Percentiles rank a stretch among this genome's conserved stretches.
Conservation (phyloP, 371 early-diverging fungal species). For the Syncephalastrum monosporum region DNA sequence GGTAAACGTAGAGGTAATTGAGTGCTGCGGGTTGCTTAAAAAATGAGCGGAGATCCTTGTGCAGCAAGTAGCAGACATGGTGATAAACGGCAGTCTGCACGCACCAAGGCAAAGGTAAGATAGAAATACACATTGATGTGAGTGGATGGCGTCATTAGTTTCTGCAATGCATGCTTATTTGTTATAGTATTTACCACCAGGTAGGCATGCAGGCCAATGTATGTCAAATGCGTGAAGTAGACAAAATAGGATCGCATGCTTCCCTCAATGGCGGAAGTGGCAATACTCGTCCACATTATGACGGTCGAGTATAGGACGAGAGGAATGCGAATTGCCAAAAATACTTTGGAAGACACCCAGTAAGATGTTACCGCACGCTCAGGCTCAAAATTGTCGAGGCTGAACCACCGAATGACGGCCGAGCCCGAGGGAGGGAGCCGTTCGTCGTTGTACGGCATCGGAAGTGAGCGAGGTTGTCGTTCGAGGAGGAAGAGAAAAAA, state of each 20-base stretch:
- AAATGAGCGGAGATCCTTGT: conserved; percentile 21
- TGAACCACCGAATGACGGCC: conserved; percentile 36
- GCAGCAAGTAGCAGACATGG: conserved; percentile 29
- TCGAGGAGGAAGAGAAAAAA: conserved; percentile 11
- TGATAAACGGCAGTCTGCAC: conserved; percentile 25
- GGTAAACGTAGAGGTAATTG: conserved; percentile 42
- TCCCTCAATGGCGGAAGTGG: conserved; percentile 20
- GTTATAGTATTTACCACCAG: conserved; percentile 36
- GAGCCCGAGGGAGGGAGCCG: conserved; percentile 19
- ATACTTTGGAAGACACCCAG: conserved; percentile 41
- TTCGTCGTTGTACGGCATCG: conserved; percentile 19
- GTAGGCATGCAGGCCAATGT: conserved; percentile 51
- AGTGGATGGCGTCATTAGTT: neutral
- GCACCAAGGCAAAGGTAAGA: neutral
- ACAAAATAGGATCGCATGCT: conserved; percentile 32
- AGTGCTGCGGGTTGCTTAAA: conserved; percentile 32
- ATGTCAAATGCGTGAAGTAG: conserved; percentile 55
- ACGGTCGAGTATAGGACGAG: conserved; percentile 38
- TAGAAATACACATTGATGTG: neutral
- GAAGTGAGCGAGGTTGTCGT: neutral
- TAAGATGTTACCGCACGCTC: conserved; percentile 56
- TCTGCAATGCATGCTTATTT: conserved; percentile 1
- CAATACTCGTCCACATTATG: conserved; percentile 41
- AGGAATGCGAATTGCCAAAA: conserved; percentile 43
- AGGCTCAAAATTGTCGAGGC: conserved; percentile 51